Base-by-base conservation (phyloP, 768 basidiomycete genomes). In the Calvatia gigantea region DNA sequence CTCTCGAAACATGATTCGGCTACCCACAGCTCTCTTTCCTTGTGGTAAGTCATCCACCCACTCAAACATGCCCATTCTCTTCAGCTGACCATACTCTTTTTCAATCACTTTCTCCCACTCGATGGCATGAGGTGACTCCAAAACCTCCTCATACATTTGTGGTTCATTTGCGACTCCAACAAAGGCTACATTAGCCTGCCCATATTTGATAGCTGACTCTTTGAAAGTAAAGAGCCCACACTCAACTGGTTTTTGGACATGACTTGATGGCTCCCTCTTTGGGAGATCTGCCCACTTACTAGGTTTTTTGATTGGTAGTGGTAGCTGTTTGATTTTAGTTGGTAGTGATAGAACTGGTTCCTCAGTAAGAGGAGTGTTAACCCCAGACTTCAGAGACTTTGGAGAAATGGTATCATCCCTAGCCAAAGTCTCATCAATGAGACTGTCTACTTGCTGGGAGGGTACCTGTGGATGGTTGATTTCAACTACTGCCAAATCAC, bases 11-110 rank as follows among this genome's bases (percentile, higher is more conserved):
- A 68, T 61, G 56, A 60, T 60, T 1, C 54, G 9, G 31, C 44
- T 51, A 2, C 63, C 61, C 11, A 68, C 58, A 2, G 60, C 64
- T 27, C 51, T 59, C 2, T 62, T 53, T 2, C 60, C 63, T 14
- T 48, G 23, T 5, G 62, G 58, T 11, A 56, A 23, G 5, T 38
- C 17, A 15, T 42, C 46, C 11, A 51, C 45, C 41, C 17, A 29
- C 29, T 59, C 43, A 28, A 57, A 55, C 12, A 58, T 52, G 1
- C 48, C 28, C n/a, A 49, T 63, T 8, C 55, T 47, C 19, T 53
- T n/a, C 19, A 63, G 19, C 2, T 42, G 42, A 3, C 42, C 21
- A 38, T 57, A 54, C 55, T 63, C 52, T 3, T 38, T 44, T 12
- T 50, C 44, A 15, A 62, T 60, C 2, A 44, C 60, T 12, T 53